phyloP scores from a whole-genome alignment of 78 protist genomes.

The slime mould (Dictyostelium discoideum) region DNA sequence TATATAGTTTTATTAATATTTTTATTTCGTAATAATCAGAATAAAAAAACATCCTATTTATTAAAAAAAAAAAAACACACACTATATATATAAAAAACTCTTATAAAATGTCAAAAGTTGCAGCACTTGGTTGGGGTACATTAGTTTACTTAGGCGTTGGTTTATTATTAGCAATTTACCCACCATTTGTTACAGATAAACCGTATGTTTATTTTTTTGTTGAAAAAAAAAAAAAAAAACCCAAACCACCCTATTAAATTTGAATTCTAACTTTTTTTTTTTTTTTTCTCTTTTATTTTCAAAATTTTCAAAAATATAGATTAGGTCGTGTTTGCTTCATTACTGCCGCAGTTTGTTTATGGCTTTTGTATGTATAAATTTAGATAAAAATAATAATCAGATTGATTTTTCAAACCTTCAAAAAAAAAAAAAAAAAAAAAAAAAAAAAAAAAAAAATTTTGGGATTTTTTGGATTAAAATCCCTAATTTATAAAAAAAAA shows the following conservation, averaged over 20 bases:
- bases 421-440: too few relatives aligned
- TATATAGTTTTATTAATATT: neutral
- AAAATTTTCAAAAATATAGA: neutral
- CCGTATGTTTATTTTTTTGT: slow-evolving; percentile 21
- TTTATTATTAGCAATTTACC: slow-evolving; percentile 42
- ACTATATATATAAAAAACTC: neutral
- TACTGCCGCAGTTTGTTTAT: slow-evolving; percentile 46
- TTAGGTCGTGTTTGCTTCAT: slow-evolving; percentile 51
- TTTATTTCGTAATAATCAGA: neutral
- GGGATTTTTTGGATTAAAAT: neutral
- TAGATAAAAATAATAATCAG: neutral
- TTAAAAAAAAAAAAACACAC: neutral
- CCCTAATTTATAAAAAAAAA: neutral
- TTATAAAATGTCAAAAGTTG: neutral
- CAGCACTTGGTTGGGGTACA: slow-evolving; percentile 38
- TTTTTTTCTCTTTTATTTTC: neutral
- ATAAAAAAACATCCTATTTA: neutral
- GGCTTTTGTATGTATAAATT: slow-evolving; percentile 60
- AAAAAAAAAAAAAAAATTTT: too few relatives aligned
- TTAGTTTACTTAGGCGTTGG: slow-evolving; percentile 57
- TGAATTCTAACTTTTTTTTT: neutral
- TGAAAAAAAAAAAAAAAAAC: neutral
- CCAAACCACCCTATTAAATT: neutral
- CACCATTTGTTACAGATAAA: slow-evolving; percentile 50
- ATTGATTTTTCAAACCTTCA: neutral